These are phyloP conservation scores for Plantago major DNA, from an alignment of 257 asterid species.

Conservation along the genomic window DNA sequence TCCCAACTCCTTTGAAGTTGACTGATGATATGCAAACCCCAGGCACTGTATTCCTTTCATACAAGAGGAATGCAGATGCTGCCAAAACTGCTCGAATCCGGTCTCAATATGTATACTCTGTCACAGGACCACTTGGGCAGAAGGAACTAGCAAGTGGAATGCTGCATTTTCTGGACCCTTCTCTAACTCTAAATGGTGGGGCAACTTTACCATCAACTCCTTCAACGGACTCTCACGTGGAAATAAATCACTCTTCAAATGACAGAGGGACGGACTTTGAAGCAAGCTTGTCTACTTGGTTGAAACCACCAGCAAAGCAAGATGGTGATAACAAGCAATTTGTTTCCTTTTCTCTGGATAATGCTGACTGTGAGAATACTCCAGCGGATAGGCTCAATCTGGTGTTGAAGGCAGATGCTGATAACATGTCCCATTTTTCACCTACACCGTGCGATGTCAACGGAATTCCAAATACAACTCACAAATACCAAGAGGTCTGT, in stretches of 20 bases:
- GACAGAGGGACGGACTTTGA: conserved; percentile 36
- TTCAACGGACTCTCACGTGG: conserved; percentile 14
- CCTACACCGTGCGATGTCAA: conserved; percentile 92
- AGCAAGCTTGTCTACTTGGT: conserved; percentile 58
- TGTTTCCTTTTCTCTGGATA: conserved; percentile 23
- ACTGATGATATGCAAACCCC: conserved; percentile 88
- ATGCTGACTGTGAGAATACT: conserved; percentile 26
- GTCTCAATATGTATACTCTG: conserved; percentile 63
- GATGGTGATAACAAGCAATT: conserved; percentile 25
- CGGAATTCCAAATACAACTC: conserved; percentile 92
- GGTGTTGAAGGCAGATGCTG: conserved; percentile 80
- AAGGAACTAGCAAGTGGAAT: conserved; percentile 31
- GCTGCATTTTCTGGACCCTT: conserved; percentile 24
- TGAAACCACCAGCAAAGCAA: conserved; percentile 38
- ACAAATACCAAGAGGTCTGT: conserved; percentile 86
- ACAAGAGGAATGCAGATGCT: conserved; percentile 35
- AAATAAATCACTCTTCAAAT: conserved; percentile 14
- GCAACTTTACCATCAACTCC: conserved; percentile 10
- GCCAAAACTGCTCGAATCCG: conserved; percentile 45
- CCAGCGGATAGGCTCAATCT: conserved; percentile 76
- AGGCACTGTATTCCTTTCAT: conserved; percentile 74
- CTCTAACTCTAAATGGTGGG: background rate
- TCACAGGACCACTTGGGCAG: conserved; percentile 36
- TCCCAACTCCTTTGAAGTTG: conserved; percentile 70
- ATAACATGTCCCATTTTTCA: conserved; percentile 39